Base-by-base conservation (phyloP, 805 yeast genomes). In the Candida nitratophila region DNA sequence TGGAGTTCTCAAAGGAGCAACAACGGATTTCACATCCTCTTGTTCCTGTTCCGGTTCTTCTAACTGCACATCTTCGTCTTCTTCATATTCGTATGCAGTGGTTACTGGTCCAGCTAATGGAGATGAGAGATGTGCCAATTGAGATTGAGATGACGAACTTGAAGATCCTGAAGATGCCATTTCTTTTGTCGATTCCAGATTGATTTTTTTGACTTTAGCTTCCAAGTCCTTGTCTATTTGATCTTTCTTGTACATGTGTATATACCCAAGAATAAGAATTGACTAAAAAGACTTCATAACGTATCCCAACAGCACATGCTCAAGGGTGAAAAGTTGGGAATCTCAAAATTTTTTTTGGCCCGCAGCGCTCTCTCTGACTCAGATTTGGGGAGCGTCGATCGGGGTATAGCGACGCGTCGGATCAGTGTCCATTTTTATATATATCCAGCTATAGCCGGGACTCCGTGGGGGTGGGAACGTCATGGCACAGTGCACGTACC, bases 51-150 rank as follows among this genome's bases (percentile, higher is more conserved):
- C 49, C 10, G 34, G 17, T 8, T 45, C 49, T 8, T 34, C 37
- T n/a, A 17, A 20, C 12, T 27, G 34, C 11, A 26, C 42, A 21
- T 34, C 36, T 7, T 41, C 49, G 16, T 38, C 41, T 15, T 47
- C 46, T 11, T 42, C 37, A 4, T 41, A 10, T 6, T 46, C 50
- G 6, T 46, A 45, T 3, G 44, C 44, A 3, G 45, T 41, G 2
- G 55, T 46, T 22, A 48, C 47, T 19, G 61, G 55, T 40, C 51
- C 46, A 17, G 60, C 49, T 9, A 56, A 45, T 1, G 60, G 60
- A 19, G 60, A 57, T 2, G 54, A 50, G 5, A 47, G 46, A 22
- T 42, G 40, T 29, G 39, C 19, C 35, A 31, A 15, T 34, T 20
- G 21, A 4, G 41, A 16, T 36, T 43, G 39, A 10, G 43, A 17